Evolutionary conservation across 192 early-diverging fungal species (phyloP).

Genomic region (Obelidium mucronatum): DNA sequence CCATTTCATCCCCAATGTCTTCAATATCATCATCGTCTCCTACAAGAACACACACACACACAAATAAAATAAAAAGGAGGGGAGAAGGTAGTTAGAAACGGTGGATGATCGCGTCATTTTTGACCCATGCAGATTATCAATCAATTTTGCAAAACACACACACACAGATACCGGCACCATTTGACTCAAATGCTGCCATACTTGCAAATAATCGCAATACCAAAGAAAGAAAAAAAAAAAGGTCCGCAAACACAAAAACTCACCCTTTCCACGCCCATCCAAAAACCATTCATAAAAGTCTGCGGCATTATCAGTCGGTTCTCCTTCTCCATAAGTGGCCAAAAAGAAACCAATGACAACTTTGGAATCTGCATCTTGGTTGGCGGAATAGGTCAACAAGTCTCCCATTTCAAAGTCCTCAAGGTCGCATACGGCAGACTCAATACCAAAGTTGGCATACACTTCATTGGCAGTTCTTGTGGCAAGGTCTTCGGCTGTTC

Average conservation of each 20-base stretch:
- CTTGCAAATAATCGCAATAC: too few species aligned
- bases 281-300: conserved; percentile 92
- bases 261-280: conserved; percentile 70
- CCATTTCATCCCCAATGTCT: conserved; percentile 62
- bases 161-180: too few species aligned
- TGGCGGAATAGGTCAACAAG: conserved; percentile 64
- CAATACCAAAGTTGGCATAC: conserved; percentile 73
- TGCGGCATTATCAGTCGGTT: conserved; percentile 96
- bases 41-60: too few species aligned
- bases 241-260: too few species aligned
- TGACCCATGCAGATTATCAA: too few species aligned
- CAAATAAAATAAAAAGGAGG: too few species aligned
- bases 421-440: conserved; percentile 80
- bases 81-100: too few species aligned
- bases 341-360: conserved; percentile 87
- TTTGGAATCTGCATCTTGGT: conserved; percentile 51
- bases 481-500: conserved; percentile 99
- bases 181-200: background rate
- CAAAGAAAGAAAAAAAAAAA: too few species aligned
- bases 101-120: too few species aligned
- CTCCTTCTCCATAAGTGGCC: conserved; percentile 98
- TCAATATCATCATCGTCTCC: conserved; percentile 66
- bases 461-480: conserved; percentile 88
- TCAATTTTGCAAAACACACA: too few species aligned
- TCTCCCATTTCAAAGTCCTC: conserved; percentile 94